phyloP scores from a whole-genome alignment of 768 basidiomycete genomes.

The Bullera alba region DNA sequence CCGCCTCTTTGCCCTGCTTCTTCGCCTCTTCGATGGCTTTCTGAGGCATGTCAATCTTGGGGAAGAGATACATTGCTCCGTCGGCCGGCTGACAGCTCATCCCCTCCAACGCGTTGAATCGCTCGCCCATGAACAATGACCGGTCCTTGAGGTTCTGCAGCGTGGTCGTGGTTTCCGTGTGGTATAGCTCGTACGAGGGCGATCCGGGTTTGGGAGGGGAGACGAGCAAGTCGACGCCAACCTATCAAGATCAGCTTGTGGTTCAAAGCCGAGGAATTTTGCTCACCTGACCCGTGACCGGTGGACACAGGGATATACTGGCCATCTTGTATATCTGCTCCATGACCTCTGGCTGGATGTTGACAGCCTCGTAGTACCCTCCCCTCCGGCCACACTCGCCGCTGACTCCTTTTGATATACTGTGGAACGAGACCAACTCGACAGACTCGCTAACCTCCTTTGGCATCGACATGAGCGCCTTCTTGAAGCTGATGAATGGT shows the following conservation, averaged over 20 bases:
- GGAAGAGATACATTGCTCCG: constrained; percentile 91
- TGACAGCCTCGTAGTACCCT: constrained; percentile 89
- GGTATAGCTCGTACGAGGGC: constrained; percentile 70
- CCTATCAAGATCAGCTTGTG: constrained; percentile 51
- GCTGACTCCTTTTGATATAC: constrained; percentile 89
- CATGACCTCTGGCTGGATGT: constrained; percentile 67
- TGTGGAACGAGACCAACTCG: constrained; percentile 91
- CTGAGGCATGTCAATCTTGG: constrained; percentile 65
- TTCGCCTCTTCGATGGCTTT: constrained; percentile 68
- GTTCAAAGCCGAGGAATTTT: background rate
- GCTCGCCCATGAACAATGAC: constrained; percentile 56
- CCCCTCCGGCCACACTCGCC: constrained; percentile 97
- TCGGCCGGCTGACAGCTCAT: constrained; percentile 62
- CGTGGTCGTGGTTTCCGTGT: constrained; percentile 72
- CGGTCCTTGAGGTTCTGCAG: constrained; percentile 53
- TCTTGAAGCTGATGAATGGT: constrained; percentile 90
- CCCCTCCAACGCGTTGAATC: constrained; percentile 78
- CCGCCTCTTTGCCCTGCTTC: constrained; percentile 67
- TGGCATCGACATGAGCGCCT: constrained; percentile 61
- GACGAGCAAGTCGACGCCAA: constrained; percentile 91
- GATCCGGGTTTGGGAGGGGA: constrained; percentile 73
- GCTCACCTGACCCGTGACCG: constrained; percentile 59
- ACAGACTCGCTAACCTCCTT: constrained; percentile 54
- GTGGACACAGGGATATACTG: constrained; percentile 79
- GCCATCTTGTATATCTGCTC: constrained; percentile 96